Conservation (phyloP, 1,139 yeast species). For the Hyphopichia burtonii region DNA sequence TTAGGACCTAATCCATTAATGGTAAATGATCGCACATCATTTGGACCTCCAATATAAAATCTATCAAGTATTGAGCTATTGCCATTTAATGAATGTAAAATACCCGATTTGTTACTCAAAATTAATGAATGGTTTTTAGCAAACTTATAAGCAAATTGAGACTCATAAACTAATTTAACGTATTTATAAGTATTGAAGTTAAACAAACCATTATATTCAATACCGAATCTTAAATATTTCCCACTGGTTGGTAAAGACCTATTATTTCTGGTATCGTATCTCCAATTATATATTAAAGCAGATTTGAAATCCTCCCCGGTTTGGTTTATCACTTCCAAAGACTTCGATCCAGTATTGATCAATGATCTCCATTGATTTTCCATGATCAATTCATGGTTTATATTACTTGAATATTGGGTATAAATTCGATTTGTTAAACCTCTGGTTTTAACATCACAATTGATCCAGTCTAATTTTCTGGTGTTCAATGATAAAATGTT, state of each 20-base stretch:
- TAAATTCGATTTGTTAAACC: constrained; percentile 58
- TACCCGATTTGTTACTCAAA: constrained; percentile 51
- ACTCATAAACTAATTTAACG: constrained; percentile 49
- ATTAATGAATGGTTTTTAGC: constrained; percentile 35
- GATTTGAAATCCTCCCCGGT: constrained; percentile 66
- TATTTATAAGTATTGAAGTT: constrained; percentile 28
- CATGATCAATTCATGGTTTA: constrained; percentile 58
- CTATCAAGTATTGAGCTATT: constrained; percentile 57
- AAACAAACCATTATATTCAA: constrained; percentile 57
- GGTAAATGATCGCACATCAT: constrained; percentile 74
- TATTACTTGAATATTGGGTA: constrained; percentile 21
- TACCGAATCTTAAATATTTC: constrained; percentile 44
- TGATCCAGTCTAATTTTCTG: constrained; percentile 67
- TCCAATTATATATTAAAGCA: constrained; percentile 50
- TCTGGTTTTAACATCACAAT: constrained; percentile 55
- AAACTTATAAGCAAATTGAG: constrained; percentile 36
- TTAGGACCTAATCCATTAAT: constrained; percentile 88
- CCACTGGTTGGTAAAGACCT: constrained; percentile 62
- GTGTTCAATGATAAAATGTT: constrained; percentile 56
- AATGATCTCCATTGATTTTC: constrained; percentile 69
- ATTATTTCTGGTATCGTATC: constrained; percentile 59
- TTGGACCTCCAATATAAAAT: constrained; percentile 69
- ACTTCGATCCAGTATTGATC: constrained; percentile 38
- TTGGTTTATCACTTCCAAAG: constrained; percentile 35
- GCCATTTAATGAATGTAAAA: constrained; percentile 33